Evolutionary conservation across 2,329 filamentous ascomycete genomes (phyloP).

Genomic region (Arthrobotrys megalospora): DNA sequence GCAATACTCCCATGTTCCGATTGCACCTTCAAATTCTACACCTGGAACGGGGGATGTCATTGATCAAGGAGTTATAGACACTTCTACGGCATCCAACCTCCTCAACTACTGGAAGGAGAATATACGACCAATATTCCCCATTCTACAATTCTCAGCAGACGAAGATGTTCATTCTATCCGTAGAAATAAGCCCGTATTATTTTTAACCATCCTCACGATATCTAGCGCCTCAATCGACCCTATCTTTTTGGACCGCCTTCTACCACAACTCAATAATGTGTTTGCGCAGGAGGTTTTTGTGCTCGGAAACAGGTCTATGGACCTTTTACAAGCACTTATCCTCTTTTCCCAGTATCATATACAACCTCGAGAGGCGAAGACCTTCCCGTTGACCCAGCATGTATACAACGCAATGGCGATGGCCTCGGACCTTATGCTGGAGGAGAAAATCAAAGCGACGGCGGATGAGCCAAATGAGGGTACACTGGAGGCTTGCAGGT

Average conservation of each 20-base stretch:
- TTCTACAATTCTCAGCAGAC: conserved; percentile 14
- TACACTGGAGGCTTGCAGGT: conserved; percentile 12
- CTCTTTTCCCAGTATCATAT: conserved; percentile 41
- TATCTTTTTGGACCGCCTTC: conserved; percentile 6
- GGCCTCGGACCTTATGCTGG: conserved; percentile 29
- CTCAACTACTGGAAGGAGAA: conserved; percentile 27
- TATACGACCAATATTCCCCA: conserved; percentile 34
- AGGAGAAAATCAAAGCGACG: conserved; percentile 15
- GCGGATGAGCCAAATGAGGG: neutral
- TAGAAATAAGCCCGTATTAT: conserved; percentile 17
- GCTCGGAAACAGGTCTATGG: conserved; percentile 22
- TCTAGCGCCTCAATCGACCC: conserved; percentile 17
- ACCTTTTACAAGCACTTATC: conserved; percentile 29
- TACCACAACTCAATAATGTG: conserved; percentile 14
- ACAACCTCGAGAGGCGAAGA: conserved; percentile 21
- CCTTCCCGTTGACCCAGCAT: conserved; percentile 37
- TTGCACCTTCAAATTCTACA: neutral
- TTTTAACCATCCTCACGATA: conserved; percentile 28
- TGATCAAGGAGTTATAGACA: conserved; percentile 18
- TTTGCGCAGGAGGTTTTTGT: conserved; percentile 30
- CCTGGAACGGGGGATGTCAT: conserved; percentile 11
- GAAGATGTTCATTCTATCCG: conserved; percentile 16
- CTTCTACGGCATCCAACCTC: conserved; percentile 16
- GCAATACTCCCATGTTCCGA: neutral
- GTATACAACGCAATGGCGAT: conserved; percentile 29